These are phyloP conservation scores for Colletotrichum sp. DNA, from an alignment of 2,329 filamentous ascomycete species.

Conservation along the genomic window DNA sequence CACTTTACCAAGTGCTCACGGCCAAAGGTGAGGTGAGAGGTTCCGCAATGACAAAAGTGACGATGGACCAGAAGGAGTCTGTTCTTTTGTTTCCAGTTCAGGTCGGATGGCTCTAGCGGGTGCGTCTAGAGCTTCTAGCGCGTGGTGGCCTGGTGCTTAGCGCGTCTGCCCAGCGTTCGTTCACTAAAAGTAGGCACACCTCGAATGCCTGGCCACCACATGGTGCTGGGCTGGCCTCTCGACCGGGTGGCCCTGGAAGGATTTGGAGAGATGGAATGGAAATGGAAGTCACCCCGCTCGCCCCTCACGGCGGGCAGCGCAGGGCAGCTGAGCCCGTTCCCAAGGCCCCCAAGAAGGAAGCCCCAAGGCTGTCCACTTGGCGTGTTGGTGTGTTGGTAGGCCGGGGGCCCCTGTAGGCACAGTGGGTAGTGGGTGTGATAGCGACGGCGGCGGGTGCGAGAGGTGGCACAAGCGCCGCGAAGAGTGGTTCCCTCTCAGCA, in stretches of 20 bases:
- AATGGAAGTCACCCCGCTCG: neutral
- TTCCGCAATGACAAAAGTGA: neutral
- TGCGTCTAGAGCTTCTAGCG: neutral
- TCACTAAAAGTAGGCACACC: neutral
- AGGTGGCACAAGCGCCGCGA: neutral
- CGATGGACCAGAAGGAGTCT: neutral
- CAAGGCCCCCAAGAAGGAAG: neutral
- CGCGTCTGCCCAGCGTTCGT: neutral
- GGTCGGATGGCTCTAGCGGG: neutral
- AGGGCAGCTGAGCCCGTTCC: neutral
- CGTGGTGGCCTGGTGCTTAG: neutral
- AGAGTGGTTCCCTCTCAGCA: neutral
- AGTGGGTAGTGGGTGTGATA: neutral
- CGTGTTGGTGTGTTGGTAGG: neutral
- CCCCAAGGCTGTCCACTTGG: neutral
- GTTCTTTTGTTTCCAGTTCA: slow-evolving; percentile 18
- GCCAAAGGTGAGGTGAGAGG: neutral
- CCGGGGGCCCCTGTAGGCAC: neutral
- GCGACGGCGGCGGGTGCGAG: neutral
- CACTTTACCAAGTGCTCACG: neutral
- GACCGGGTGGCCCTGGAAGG: neutral
- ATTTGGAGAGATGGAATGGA: neutral
- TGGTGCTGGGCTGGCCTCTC: neutral
- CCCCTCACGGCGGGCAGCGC: neutral
- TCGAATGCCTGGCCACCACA: neutral